Conservation (phyloP, 805 yeast species). For the Schizosaccharomyces pombe region DNA sequence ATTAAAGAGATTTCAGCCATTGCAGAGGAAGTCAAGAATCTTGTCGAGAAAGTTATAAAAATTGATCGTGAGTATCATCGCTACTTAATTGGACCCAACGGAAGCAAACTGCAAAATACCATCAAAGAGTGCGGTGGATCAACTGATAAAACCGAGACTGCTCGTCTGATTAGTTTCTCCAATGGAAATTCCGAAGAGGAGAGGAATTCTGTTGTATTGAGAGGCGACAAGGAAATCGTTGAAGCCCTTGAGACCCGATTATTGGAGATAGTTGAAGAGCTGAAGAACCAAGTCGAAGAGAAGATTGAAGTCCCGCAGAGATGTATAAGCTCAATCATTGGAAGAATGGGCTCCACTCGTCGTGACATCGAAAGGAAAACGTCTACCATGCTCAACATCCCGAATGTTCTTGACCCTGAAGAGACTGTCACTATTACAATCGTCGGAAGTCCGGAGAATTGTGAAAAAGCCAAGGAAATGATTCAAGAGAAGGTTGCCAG, state of each 20-base stretch:
- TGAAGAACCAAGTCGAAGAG: constrained; percentile 21
- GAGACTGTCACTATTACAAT: constrained; percentile 10
- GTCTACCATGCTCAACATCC: background rate
- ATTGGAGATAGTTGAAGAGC: constrained; percentile 34
- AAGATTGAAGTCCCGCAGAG: constrained; percentile 35
- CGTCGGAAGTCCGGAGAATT: constrained; percentile 7
- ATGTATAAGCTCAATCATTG: constrained; percentile 55
- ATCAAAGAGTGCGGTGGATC: constrained; percentile 56
- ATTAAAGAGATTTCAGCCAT: constrained; percentile 35
- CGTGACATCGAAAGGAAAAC: constrained; percentile 15
- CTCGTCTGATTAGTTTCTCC: constrained; percentile 44
- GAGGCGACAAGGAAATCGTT: constrained; percentile 60
- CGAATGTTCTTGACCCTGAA: background rate
- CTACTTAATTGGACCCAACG: constrained; percentile 55
- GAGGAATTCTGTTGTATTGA: constrained; percentile 28
- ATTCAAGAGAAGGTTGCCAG: background rate
- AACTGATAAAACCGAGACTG: constrained; percentile 26
- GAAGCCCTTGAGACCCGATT: constrained; percentile 40
- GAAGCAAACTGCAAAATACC: constrained; percentile 49
- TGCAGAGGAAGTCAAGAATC: constrained; percentile 41
- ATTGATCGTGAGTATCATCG: constrained; percentile 58
- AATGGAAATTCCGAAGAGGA: constrained; percentile 27
- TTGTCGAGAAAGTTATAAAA: constrained; percentile 29
- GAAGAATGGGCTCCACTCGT: constrained; percentile 57
- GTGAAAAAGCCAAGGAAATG: constrained; percentile 8